phyloP scores from a whole-genome alignment of 2,329 filamentous ascomycete species.

The Sporothrix pseudoabietina region DNA sequence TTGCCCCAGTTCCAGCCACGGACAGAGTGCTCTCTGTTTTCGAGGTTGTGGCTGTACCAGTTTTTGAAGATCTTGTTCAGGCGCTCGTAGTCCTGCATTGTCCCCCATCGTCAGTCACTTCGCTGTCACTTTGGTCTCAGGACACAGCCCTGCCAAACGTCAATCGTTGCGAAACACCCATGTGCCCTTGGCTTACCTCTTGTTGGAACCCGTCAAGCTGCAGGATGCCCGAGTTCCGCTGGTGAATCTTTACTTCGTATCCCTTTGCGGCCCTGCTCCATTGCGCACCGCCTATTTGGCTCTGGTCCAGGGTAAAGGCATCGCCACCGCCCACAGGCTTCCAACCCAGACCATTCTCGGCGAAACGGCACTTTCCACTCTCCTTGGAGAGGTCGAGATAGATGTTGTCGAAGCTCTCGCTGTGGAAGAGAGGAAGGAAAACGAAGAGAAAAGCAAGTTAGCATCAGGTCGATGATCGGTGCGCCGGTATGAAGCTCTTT shows the following conservation, averaged over 20 bases:
- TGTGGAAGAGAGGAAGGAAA: conserved; percentile 38
- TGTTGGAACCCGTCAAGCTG: conserved; percentile 94
- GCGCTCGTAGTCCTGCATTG: conserved; percentile 76
- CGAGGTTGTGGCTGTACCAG: conserved; percentile 93
- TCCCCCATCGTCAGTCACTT: neutral
- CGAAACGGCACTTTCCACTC: conserved; percentile 89
- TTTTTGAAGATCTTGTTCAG: conserved; percentile 93
- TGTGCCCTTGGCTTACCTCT: conserved; percentile 53
- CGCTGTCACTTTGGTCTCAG: neutral
- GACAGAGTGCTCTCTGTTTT: conserved; percentile 90
- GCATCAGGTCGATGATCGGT: neutral
- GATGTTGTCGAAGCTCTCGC: conserved; percentile 96
- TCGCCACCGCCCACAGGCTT: conserved; percentile 85
- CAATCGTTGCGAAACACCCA: neutral
- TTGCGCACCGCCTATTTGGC: conserved; percentile 82
- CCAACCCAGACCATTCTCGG: conserved; percentile 93
- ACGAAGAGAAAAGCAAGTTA: neutral
- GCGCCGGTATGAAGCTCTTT: neutral
- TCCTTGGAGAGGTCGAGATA: conserved; percentile 94
- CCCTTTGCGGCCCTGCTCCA: conserved; percentile 94
- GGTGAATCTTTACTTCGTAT: conserved; percentile 89
- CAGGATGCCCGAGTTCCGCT: conserved; percentile 79
- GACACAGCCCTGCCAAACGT: neutral
- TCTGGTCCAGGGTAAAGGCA: conserved; percentile 88
- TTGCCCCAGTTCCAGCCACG: conserved; percentile 99